Evolutionary conservation across 2,329 filamentous ascomycete species (phyloP), one percentile per base, ranked within the genome.

Genomic region (Cadophora malorum): DNA sequence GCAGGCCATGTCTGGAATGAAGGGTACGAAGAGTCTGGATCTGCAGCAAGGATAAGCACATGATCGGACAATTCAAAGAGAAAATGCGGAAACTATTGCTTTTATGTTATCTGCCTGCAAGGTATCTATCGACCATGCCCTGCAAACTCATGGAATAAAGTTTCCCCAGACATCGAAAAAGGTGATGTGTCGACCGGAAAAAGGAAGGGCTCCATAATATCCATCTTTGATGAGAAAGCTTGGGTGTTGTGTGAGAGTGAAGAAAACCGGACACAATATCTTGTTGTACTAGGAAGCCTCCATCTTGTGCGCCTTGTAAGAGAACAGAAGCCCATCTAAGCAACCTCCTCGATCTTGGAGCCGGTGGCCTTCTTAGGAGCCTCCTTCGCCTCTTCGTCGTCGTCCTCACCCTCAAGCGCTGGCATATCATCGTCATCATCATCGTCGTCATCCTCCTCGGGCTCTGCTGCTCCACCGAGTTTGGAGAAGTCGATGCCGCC

Each of bases 401-500:
- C 81, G 49, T 85, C 86, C 69, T 89, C 88, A 33, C 85, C 89
- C 79, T 92, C 91, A 61, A 96, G 88, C 74, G 88, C 88, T 67
- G 94, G 93, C 89, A 97, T 94, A n/a, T 95, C 93, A 4, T 93
- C 91, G 63, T 93, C 90, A 47, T 89, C 87, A 0, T 90, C 88
- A 14, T 76, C 76, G 45, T 75, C 77, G 5, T 76, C 75, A 35
- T 88, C 88, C 23, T 75, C 75, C 28, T 71, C 76, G 14, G 69
- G 72, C 21, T 67, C 76, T 25, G 71, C 73, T 52, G 71, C 78
- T 71, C 85, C 90, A 71, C 90, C 90, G 71, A 97, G 90, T 86
- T 97, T 96, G 76, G 92, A 96, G 88, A 97, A 97, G 82, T 97
- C 94, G 78, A 97, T 96, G 76, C 92, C 92, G 76, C 91, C 89